Conservation (phyloP, 768 basidiomycete genomes). For the Saitozyma sp. region DNA sequence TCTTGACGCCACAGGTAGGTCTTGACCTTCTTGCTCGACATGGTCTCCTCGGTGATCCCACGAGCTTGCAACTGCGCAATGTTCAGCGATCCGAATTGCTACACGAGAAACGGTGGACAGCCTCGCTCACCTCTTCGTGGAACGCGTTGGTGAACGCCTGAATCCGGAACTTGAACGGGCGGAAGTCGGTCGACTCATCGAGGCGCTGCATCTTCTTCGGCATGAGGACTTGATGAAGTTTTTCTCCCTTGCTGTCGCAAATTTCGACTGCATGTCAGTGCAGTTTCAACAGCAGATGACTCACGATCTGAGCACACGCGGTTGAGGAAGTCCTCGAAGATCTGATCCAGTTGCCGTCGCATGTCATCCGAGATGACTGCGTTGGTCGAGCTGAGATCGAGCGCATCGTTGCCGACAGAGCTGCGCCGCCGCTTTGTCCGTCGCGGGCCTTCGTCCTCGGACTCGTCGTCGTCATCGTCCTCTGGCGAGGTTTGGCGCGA, state of each 20-base stretch:
- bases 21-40: slow-evolving; percentile 95
- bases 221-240: slow-evolving; percentile 97
- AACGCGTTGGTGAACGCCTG: slow-evolving; percentile 97
- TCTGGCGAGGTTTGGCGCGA: slow-evolving; percentile 31
- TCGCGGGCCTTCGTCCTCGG: slow-evolving; percentile 39
- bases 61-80: slow-evolving; percentile 67
- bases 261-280: slow-evolving; percentile 68
- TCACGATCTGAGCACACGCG: slow-evolving; percentile 83
- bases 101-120: background rate
- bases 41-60: slow-evolving; percentile 89
- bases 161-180: slow-evolving; percentile 98
- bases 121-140: slow-evolving; percentile 69
- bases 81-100: background rate
- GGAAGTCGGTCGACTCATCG: slow-evolving; percentile 93
- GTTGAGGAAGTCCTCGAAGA: slow-evolving; percentile 88
- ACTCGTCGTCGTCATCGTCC: slow-evolving; percentile 41
- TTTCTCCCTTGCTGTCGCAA: slow-evolving; percentile 90
- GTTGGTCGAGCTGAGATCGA: slow-evolving; percentile 18
- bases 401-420: slow-evolving; percentile 32
- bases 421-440: slow-evolving; percentile 41
- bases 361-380: slow-evolving; percentile 61
- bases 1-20: slow-evolving; percentile 89
- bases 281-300: slow-evolving; percentile 43
- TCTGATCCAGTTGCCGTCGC: slow-evolving; percentile 75
- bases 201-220: slow-evolving; percentile 94